Percentiles rank a stretch among this genome's conserved stretches.
These are phyloP conservation scores for Gigaspora rosea DNA, from an alignment of 192 early-diverging fungal species.

Conservation along the genomic window DNA sequence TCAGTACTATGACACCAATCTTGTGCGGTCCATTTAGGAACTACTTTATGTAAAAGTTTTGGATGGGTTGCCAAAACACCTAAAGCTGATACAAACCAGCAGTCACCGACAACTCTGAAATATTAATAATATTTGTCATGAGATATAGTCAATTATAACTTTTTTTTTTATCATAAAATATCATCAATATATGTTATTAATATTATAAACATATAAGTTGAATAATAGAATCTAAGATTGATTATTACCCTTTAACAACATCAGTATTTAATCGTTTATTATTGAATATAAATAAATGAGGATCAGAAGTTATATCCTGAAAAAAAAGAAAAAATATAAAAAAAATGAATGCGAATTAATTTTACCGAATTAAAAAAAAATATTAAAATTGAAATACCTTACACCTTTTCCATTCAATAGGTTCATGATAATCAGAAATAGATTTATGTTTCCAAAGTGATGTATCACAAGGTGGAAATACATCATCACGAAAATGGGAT, in stretches of 20 bases:
- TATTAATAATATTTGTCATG: neutral
- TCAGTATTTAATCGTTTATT: conserved; percentile 14
- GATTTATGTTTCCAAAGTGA: conserved; percentile 24
- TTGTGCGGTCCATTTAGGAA: conserved; percentile 27
- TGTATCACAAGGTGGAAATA: conserved; percentile 20
- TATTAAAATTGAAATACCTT: conserved; percentile 15
- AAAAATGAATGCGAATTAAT: neutral
- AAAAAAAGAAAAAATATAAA: neutral
- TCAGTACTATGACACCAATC: conserved; percentile 33
- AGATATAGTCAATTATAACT: neutral
- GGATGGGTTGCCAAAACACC: conserved; percentile 31
- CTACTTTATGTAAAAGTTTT: conserved; percentile 25
- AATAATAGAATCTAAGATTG: neutral
- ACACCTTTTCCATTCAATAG: conserved; percentile 23
- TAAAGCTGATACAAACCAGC: conserved; percentile 34
- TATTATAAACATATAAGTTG: no score
- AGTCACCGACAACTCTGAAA: conserved; percentile 32
- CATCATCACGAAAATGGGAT: conserved; percentile 17
- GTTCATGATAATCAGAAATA: neutral
- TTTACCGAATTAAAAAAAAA: conserved; percentile 6
- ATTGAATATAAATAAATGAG: conserved; percentile 12
- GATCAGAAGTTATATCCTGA: conserved; percentile 12
- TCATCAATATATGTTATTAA: neutral
- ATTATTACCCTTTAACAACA: conserved; percentile 15
- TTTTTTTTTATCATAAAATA: neutral